phyloP scores from a whole-genome alignment of 2,329 filamentous ascomycete genomes.

The Clarireedia sp. region DNA sequence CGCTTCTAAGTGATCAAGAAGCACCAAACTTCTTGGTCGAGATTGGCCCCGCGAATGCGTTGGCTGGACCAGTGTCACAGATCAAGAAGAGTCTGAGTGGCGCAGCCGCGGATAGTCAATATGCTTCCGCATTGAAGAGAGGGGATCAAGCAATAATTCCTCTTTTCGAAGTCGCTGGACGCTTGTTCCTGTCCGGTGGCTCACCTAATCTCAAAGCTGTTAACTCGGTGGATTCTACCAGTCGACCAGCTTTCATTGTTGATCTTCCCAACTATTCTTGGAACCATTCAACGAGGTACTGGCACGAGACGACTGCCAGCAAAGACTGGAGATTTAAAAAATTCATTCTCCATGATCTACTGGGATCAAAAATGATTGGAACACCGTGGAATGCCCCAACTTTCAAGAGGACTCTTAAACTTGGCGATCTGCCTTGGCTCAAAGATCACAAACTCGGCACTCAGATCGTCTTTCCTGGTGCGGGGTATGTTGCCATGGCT shows the following conservation, averaged over 20 bases:
- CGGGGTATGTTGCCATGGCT: constrained; percentile 17
- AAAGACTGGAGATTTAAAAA: constrained; percentile 37
- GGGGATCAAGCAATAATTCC: background rate
- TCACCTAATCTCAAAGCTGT: background rate
- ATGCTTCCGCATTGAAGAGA: constrained; percentile 7
- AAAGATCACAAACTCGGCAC: constrained; percentile 40
- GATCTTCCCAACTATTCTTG: constrained; percentile 44
- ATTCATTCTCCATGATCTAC: constrained; percentile 41
- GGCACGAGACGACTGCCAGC: constrained; percentile 44
- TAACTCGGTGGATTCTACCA: constrained; percentile 31
- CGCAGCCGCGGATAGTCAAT: constrained; percentile 31
- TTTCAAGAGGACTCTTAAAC: constrained; percentile 26
- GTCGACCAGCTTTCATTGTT: constrained; percentile 23
- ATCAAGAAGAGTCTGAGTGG: constrained; percentile 23
- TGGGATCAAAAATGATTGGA: constrained; percentile 31
- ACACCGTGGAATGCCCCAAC: constrained; percentile 15
- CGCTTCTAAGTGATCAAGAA: background rate
- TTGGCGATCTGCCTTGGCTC: constrained; percentile 43
- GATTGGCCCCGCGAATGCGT: constrained; percentile 11
- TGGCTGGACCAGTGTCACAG: constrained; percentile 12
- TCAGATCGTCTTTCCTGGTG: constrained; percentile 41
- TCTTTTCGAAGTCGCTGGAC: constrained; percentile 9
- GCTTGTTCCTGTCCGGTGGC: constrained; percentile 4
- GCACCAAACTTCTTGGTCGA: constrained; percentile 8
- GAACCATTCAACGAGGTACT: constrained; percentile 45